These are phyloP conservation scores for Fusarium sp. DNA, from an alignment of 2,329 filamentous ascomycete genomes.

Conservation along the genomic window DNA sequence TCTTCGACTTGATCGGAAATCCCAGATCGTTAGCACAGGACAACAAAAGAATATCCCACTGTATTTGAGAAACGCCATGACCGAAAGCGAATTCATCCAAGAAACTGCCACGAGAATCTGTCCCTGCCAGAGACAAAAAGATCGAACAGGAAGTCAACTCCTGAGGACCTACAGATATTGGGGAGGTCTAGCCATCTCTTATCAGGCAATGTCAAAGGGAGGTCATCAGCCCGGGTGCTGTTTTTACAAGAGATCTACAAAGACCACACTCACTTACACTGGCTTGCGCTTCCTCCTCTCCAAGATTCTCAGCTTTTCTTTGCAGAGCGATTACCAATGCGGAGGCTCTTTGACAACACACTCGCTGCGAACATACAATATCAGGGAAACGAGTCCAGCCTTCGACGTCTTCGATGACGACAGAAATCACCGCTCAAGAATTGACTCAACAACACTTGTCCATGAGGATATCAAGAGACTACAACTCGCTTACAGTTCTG, in stretches of 20 bases:
- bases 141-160: background rate
- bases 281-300: background rate
- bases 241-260: background rate
- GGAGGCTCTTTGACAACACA: background rate
- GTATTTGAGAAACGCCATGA: background rate
- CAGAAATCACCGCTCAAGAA: rapidly evolving
- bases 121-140: background rate
- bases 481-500: background rate
- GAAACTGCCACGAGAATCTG: rapidly evolving
- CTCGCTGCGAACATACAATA: background rate
- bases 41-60: background rate
- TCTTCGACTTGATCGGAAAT: background rate
- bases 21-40: background rate
- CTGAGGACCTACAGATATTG: background rate
- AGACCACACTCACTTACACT: background rate
- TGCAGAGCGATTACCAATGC: background rate
- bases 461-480: background rate
- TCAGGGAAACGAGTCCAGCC: background rate
- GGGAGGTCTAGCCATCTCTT: background rate
- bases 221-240: background rate
- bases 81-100: background rate
- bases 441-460: rapidly evolving
- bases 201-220: background rate
- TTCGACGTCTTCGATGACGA: background rate
- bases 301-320: background rate